phyloP scores from a whole-genome alignment of 2,329 filamentous ascomycete species.

The Penicillium sp. region DNA sequence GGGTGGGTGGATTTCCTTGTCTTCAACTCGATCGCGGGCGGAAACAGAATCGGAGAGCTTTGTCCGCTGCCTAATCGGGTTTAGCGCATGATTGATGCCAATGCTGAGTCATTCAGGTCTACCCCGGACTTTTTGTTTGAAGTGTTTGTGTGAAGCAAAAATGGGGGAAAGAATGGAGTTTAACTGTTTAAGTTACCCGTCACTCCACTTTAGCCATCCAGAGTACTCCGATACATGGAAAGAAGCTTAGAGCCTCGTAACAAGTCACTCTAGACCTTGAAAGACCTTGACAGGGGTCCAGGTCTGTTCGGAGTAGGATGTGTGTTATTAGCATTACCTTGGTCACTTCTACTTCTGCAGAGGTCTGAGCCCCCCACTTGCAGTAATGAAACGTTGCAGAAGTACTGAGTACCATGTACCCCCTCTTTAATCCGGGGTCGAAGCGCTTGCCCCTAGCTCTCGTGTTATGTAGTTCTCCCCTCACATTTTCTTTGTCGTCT shows the following conservation, averaged over 20 bases:
- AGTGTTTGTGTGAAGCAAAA: neutral
- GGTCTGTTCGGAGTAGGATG: neutral
- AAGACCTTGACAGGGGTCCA: neutral
- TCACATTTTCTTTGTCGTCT: slow-evolving; percentile 7
- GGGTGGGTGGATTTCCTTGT: neutral
- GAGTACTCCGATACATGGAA: too few species aligned
- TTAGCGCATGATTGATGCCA: slow-evolving; percentile 5
- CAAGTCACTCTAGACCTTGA: neutral
- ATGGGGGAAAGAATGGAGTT: slow-evolving; percentile 1
- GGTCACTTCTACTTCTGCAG: slow-evolving; percentile 7
- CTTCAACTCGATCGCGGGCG: neutral
- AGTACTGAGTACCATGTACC: slow-evolving; percentile 13
- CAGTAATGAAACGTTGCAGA: slow-evolving; percentile 7
- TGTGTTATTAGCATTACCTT: neutral
- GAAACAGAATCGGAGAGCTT: slow-evolving; percentile 23
- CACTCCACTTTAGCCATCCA: neutral
- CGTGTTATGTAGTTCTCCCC: slow-evolving; percentile 4
- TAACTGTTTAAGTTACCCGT: neutral
- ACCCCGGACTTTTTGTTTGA: slow-evolving; percentile 19
- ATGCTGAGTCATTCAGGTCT: slow-evolving; percentile 19
- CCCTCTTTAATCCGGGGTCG: slow-evolving; percentile 13
- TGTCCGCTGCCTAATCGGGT: slow-evolving; percentile 13
- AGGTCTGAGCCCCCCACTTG: slow-evolving; percentile 1
- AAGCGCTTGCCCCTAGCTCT: slow-evolving; percentile 4
- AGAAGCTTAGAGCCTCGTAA: too few species aligned